These are phyloP conservation scores for Brasilioporus rufonigricans DNA, from an alignment of 768 basidiomycete genomes.

Conservation along the genomic window DNA sequence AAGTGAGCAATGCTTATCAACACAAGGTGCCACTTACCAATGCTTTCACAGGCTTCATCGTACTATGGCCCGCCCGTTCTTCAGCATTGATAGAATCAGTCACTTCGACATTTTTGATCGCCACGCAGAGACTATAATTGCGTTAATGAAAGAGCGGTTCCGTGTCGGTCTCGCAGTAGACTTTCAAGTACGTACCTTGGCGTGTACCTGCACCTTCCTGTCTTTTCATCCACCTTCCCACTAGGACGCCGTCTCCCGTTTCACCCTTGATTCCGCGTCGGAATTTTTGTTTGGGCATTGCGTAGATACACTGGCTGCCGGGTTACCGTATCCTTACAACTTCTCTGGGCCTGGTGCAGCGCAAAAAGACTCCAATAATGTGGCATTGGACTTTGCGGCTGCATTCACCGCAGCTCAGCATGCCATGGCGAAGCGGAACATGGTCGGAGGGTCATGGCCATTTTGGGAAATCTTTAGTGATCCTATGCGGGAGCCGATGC, in stretches of 20 bases:
- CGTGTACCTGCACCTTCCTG: background rate
- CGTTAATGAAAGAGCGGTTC: constrained; percentile 43
- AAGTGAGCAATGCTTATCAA: constrained; percentile 41
- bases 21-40: background rate
- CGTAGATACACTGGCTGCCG: constrained; percentile 37
- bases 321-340: constrained; percentile 39
- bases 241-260: constrained; percentile 45
- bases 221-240: background rate
- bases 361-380: constrained; percentile 4
- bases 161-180: constrained; percentile 50
- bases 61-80: constrained; percentile 68
- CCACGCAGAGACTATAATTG: constrained; percentile 48
- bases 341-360: constrained; percentile 5
- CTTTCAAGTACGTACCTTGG: constrained; percentile 45
- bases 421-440: constrained; percentile 26
- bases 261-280: constrained; percentile 53
- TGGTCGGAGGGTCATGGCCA: constrained; percentile 39
- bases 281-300: constrained; percentile 51
- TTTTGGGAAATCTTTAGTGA: constrained; percentile 37
- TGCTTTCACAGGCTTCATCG: constrained; percentile 53
- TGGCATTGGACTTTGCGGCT: constrained; percentile 27
- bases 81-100: constrained; percentile 56
- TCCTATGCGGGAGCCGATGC: constrained; percentile 32
- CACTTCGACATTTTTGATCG: constrained; percentile 63
- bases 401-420: constrained; percentile 37